phyloP scores from a whole-genome alignment of 257 asterid genomes.

The Scutellaria galericulata region DNA sequence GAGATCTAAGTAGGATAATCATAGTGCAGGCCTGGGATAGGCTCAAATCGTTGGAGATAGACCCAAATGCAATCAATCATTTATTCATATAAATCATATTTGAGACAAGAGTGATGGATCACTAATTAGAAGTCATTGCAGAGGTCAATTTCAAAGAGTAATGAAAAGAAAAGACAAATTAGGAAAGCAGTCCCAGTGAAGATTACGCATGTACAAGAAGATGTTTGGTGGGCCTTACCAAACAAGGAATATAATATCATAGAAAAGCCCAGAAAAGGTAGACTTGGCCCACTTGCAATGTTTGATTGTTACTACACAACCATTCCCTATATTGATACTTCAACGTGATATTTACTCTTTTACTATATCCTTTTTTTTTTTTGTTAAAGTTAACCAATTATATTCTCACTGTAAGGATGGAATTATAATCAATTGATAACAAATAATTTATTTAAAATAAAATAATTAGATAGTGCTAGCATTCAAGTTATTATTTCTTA shows the following conservation, averaged over 20 bases:
- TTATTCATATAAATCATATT: not conserved
- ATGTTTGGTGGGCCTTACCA: conserved; percentile 36
- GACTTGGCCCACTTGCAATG: conserved; percentile 27
- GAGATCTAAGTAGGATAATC: not conserved
- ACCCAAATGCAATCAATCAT: not conserved
- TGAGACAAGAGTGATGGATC: not conserved
- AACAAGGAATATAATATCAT: not conserved
- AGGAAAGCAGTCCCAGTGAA: conserved; percentile 18
- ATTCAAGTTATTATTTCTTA: too few relatives aligned
- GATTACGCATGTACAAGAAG: conserved; percentile 40
- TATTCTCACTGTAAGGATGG: too few relatives aligned
- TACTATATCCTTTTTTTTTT: not conserved
- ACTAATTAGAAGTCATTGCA: not conserved
- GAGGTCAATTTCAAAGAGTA: conserved; percentile 3
- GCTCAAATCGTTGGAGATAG: not conserved
- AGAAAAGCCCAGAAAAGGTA: conserved; percentile 27
- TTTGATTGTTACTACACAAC: not conserved
- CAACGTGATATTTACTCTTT: not conserved
- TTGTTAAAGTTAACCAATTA: too few relatives aligned
- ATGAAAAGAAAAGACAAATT: conserved; percentile 31
- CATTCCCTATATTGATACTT: conserved; percentile 31
- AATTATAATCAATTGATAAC: too few relatives aligned
- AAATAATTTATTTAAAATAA: too few relatives aligned
- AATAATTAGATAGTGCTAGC: too few relatives aligned
- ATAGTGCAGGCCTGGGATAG: not conserved